A percentile compares a stretch with the other conserved stretches of the same genome.
Evolutionary conservation across 2,329 filamentous ascomycete species (phyloP).

Genomic region (Macrophomina pseudophaseolina): DNA sequence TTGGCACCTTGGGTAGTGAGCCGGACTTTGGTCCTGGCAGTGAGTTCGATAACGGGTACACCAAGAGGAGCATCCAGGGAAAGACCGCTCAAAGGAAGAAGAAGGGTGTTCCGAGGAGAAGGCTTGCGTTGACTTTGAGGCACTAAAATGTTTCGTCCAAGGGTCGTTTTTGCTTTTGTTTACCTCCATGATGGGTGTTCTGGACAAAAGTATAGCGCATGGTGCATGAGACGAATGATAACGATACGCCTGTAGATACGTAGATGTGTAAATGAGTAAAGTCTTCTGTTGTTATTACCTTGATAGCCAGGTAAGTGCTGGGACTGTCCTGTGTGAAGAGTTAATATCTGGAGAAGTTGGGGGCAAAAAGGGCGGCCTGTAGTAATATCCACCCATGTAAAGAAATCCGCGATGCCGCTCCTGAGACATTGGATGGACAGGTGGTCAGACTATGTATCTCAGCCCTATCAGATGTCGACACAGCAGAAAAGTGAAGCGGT

Average conservation of each 20-base stretch:
- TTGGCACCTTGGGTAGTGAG: slow-evolving; percentile 68
- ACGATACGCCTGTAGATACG: not conserved
- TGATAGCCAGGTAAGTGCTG: not conserved
- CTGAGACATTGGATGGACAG: not conserved
- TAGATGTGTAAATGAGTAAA: not conserved
- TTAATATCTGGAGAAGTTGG: not conserved
- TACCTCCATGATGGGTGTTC: not conserved
- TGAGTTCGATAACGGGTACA: slow-evolving; percentile 30
- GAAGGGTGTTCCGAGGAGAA: slow-evolving; percentile 3
- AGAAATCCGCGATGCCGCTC: not conserved
- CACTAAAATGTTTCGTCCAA: not conserved
- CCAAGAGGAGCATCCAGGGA: slow-evolving; percentile 27
- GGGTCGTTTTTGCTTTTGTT: not conserved
- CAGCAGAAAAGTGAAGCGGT: not conserved
- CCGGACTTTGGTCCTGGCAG: slow-evolving; percentile 69
- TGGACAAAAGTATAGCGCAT: not conserved
- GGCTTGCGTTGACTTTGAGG: not conserved
- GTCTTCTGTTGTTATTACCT: not conserved
- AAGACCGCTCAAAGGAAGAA: not conserved
- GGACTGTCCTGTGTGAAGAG: not conserved
- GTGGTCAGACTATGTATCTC: not conserved
- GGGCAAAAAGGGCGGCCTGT: not conserved
- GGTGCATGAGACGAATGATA: not conserved
- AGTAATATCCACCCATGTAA: not conserved
- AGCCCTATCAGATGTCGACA: not conserved